Percentiles rank a stretch among this genome's conserved stretches.
Evolutionary conservation across 495 filamentous ascomycete species (phyloP).

Genomic region (Penicillium arizonense): DNA sequence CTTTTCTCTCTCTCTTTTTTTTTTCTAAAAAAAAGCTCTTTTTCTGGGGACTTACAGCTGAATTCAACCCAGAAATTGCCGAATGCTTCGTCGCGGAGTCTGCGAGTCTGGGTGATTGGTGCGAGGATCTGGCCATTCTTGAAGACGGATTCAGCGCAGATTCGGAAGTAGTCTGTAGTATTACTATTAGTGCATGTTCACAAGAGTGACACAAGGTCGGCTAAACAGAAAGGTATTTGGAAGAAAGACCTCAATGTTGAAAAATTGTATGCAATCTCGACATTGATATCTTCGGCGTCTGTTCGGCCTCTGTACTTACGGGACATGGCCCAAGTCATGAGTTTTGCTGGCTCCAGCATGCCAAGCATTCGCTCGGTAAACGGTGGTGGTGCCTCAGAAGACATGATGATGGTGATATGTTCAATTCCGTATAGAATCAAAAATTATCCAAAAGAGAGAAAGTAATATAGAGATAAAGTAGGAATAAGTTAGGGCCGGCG

Average conservation of each 20-base stretch:
- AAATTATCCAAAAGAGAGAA: neutral
- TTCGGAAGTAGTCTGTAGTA: slow-evolving; percentile 31
- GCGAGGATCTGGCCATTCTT: slow-evolving; percentile 36
- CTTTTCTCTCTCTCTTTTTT: slow-evolving; percentile 4
- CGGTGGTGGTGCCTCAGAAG: slow-evolving; percentile 14
- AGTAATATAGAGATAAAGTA: neutral
- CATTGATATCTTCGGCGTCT: neutral
- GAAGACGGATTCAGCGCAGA: slow-evolving; percentile 34
- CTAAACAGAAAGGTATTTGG: neutral
- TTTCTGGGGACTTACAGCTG: slow-evolving; percentile 21
- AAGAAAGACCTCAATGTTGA: neutral
- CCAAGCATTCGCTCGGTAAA: slow-evolving; percentile 17
- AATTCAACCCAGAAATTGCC: slow-evolving; percentile 44
- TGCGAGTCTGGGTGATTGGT: slow-evolving; percentile 28
- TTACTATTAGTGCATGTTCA: neutral
- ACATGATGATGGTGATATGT: slow-evolving; percentile 5
- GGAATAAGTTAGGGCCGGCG: neutral
- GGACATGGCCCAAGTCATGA: slow-evolving; percentile 32
- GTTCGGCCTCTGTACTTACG: slow-evolving; percentile 24
- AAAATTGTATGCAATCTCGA: neutral
- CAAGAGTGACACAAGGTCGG: neutral
- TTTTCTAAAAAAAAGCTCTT: no score
- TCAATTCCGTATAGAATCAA: neutral
- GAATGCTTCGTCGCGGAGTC: slow-evolving; percentile 44
- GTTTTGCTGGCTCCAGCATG: slow-evolving; percentile 29